Conservation (phyloP, 345 rosid species). For the Eucalyptus viminalis region DNA sequence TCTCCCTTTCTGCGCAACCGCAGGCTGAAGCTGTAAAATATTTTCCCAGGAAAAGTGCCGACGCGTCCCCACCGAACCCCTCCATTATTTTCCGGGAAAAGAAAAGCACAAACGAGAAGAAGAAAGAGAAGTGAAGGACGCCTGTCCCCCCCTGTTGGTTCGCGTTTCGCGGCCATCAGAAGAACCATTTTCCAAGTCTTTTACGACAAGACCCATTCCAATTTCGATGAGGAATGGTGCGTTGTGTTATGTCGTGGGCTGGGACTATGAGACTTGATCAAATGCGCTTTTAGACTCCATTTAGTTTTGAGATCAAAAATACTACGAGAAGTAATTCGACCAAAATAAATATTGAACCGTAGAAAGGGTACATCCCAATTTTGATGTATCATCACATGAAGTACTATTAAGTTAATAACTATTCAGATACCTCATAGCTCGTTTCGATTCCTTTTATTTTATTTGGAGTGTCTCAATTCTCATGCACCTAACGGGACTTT, state of each 20-base stretch:
- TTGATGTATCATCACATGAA: background rate
- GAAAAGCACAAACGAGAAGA: background rate
- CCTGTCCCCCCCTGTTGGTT: background rate
- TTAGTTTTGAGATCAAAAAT: background rate
- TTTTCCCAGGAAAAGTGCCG: background rate
- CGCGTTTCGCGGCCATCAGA: no score
- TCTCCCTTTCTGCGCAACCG: no score
- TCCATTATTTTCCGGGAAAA: background rate
- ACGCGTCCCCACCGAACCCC: background rate
- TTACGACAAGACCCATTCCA: background rate
- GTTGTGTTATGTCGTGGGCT: background rate
- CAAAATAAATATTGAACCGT: no score
- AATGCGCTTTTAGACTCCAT: background rate
- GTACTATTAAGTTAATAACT: background rate
- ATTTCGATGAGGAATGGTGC: background rate
- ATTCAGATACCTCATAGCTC: background rate
- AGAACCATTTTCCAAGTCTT: background rate
- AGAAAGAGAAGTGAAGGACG: background rate
- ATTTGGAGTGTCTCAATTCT: background rate
- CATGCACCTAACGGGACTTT: background rate
- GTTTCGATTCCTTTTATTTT: background rate
- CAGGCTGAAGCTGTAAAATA: background rate
- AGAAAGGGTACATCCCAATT: no score
- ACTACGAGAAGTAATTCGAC: background rate
- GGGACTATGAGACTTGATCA: no score